phyloP scores from a whole-genome alignment of 129 eudicot species.

The carrot (Daucus carota) region DNA sequence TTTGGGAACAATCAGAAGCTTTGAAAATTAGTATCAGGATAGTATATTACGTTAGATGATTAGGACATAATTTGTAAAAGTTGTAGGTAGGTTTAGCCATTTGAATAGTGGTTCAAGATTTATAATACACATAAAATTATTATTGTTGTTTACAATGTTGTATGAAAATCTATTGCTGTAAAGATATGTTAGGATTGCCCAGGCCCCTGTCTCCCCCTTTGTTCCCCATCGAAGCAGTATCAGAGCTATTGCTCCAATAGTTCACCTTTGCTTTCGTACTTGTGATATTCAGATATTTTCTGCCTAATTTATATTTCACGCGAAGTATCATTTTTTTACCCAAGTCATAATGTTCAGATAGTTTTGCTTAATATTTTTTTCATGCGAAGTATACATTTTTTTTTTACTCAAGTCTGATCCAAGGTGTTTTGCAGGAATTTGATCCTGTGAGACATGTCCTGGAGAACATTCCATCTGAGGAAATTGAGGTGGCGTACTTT shows the following conservation, averaged over 20 bases:
- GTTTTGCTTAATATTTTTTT: neutral
- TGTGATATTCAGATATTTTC: too few species aligned
- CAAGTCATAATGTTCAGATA: too few species aligned
- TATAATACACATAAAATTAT: neutral
- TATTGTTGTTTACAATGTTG: neutral
- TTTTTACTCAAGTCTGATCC: slow-evolving; percentile 19
- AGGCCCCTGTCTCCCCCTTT: neutral
- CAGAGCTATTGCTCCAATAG: neutral
- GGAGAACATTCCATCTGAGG: slow-evolving; percentile 72
- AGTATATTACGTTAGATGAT: neutral
- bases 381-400: neutral
- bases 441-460: slow-evolving; percentile 80
- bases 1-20: neutral
- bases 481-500: slow-evolving; percentile 57
- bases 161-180: neutral
- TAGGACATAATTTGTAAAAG: neutral
- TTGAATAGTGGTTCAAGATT: neutral
- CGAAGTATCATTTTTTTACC: too few species aligned
- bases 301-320: too few species aligned
- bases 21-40: neutral
- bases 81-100: neutral
- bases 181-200: neutral
- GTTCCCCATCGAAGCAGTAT: neutral
- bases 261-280: too few species aligned
- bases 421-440: slow-evolving; percentile 47